These are phyloP conservation scores for Papiliotrema laurentii DNA, from an alignment of 1,284 basidiomycete genomes.

Conservation along the genomic window DNA sequence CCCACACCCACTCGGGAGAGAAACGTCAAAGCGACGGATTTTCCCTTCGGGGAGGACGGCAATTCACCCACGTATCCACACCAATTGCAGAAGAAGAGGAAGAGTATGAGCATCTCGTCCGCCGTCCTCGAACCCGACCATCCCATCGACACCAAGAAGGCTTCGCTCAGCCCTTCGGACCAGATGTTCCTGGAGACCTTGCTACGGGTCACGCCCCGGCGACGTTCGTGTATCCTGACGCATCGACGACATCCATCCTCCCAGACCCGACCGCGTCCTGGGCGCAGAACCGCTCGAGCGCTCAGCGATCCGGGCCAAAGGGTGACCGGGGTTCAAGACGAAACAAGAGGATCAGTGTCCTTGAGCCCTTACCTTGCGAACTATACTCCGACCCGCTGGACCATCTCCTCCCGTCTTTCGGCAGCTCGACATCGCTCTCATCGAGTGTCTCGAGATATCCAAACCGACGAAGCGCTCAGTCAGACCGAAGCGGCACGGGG, in stretches of 20 bases:
- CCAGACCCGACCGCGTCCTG: too few species aligned
- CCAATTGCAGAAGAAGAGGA: not conserved
- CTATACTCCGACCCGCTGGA: constrained; percentile 7
- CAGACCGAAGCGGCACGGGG: not conserved
- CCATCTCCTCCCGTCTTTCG: constrained; percentile 1
- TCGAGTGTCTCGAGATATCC: not conserved
- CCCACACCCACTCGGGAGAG: not conserved
- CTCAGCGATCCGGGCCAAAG: too few species aligned
- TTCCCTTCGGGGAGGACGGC: constrained; percentile 7
- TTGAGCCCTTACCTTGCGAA: constrained; percentile 8
- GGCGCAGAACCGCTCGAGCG: too few species aligned
- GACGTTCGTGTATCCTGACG: not conserved
- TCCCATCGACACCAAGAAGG: not conserved
- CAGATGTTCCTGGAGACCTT: not conserved
- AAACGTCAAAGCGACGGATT: not conserved
- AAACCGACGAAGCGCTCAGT: not conserved
- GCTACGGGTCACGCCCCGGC: not conserved
- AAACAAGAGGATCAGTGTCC: constrained; percentile 3
- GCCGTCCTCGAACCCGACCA: constrained; percentile 6
- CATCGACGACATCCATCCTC: too few species aligned
- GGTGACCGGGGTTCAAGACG: not conserved
- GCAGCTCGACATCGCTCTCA: not conserved
- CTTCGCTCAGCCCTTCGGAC: not conserved
- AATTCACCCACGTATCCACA: not conserved
- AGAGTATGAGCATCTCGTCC: not conserved